Conservation (phyloP, 345 rosid genomes). For the Corchorus olitorius region DNA sequence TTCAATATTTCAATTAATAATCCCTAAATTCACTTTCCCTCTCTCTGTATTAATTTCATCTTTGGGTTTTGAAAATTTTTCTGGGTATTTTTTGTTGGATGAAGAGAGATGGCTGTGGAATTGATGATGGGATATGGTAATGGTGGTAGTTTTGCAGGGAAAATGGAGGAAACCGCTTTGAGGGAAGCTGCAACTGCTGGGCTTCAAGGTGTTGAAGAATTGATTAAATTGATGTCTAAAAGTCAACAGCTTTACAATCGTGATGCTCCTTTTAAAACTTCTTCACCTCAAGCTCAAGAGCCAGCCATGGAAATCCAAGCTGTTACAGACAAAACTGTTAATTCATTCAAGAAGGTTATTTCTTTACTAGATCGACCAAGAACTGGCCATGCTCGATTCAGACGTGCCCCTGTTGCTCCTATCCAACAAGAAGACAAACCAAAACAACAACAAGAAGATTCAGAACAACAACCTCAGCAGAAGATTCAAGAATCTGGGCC, state of each 20-base stretch:
- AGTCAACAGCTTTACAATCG: conserved; percentile 33
- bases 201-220: conserved; percentile 76
- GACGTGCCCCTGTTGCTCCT: conserved; percentile 48
- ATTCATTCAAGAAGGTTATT: conserved; percentile 72
- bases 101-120: conserved; percentile 62
- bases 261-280: conserved; percentile 10
- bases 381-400: conserved; percentile 93
- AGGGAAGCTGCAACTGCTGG: conserved; percentile 80
- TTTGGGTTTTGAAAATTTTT: not conserved
- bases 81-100: conserved; percentile 2
- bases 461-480: conserved; percentile 15
- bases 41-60: not conserved
- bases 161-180: conserved; percentile 58
- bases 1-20: not conserved
- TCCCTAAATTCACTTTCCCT: not conserved
- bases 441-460: conserved; percentile 19
- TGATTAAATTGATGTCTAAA: conserved; percentile 54
- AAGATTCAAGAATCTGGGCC: conserved; percentile 23
- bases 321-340: conserved; percentile 74
- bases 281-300: not conserved
- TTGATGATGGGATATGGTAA: conserved; percentile 54
- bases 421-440: conserved; percentile 20
- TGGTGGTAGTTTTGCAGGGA: conserved; percentile 36
- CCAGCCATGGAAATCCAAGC: conserved; percentile 48
- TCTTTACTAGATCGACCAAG: conserved; percentile 68